Base-by-base conservation (phyloP, 345 rosid genomes). In the Melaleuca alternifolia region DNA sequence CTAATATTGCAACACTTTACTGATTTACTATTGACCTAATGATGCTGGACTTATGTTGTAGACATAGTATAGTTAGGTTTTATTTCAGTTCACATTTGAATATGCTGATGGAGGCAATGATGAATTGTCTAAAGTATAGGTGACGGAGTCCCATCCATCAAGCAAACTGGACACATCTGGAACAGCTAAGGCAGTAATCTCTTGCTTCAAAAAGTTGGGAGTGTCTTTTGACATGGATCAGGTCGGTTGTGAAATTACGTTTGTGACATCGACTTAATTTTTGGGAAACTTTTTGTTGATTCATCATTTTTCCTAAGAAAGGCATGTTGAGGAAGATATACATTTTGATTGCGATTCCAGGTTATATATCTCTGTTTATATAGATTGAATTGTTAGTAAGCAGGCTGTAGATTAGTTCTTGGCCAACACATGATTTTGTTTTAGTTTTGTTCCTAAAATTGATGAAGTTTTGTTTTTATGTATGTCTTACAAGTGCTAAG, bases 71-170 rank as follows among this genome's bases (percentile, higher is more conserved):
- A 3, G 14, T 33, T 33, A 46, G 83, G 5, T 10, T 33, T 21
- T 46, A 1, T 54, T 54, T 54, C 28, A 26, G 11, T 56, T 84
- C 28, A 54, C 6, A 44, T 16, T 87, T 82, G 44, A 44, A 46
- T 87, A 48, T 52, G 14, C 15, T 53, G 84, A 79, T 79, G 52
- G 21, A 84, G 11, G 23, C 26, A 16, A 20, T 85, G 46, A 18
- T 85, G 52, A 54, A 41, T 83, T 85, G 46, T 51, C n/a, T 85
- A 84, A 53, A 75, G 88, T 0, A 54, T 75, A 95, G 99, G 98
- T 96, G 86, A 90, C 94, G 98, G 99, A 97, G 88, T 96, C 98
- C 87, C 99, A 97, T 89, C 97, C 96, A 90, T 88, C 99, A 86
- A 88, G 95, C 71, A 97, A 97, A 92, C 57, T 94, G 92, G 99